Conservation (phyloP, 352 stramenopile species). For the Pythium aquatile region DNA sequence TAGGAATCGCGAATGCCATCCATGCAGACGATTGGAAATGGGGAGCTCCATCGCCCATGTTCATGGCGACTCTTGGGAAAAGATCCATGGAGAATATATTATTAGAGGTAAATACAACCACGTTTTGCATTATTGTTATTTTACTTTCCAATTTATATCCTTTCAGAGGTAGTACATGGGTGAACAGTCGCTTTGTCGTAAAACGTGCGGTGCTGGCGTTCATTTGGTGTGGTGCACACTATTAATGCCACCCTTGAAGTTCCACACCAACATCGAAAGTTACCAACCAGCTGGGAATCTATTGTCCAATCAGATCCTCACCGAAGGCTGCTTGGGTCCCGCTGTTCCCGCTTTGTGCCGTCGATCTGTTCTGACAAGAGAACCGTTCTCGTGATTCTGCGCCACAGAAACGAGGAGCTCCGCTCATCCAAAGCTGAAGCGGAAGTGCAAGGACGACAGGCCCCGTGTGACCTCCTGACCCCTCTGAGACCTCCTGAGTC, state of each 20-base stretch:
- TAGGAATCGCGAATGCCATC: not conserved
- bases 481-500: too few species aligned
- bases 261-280: not conserved
- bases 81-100: not conserved
- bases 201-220: not conserved
- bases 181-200: not conserved
- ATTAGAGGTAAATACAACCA: not conserved
- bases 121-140: not conserved
- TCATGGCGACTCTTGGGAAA: not conserved
- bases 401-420: not conserved
- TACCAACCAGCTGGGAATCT: not conserved
- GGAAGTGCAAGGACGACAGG: not conserved
- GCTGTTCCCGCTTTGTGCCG: not conserved
- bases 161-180: not conserved
- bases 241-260: not conserved
- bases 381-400: not conserved
- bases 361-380: not conserved
- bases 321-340: not conserved
- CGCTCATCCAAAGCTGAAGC: not conserved
- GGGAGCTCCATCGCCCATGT: not conserved
- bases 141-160: not conserved
- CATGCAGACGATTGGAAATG: not conserved
- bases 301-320: not conserved
- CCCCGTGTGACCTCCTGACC: not conserved
- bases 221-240: slow-evolving; percentile 1